Base-by-base conservation (phyloP, 768 basidiomycete genomes). In the Amanita exitialis region DNA sequence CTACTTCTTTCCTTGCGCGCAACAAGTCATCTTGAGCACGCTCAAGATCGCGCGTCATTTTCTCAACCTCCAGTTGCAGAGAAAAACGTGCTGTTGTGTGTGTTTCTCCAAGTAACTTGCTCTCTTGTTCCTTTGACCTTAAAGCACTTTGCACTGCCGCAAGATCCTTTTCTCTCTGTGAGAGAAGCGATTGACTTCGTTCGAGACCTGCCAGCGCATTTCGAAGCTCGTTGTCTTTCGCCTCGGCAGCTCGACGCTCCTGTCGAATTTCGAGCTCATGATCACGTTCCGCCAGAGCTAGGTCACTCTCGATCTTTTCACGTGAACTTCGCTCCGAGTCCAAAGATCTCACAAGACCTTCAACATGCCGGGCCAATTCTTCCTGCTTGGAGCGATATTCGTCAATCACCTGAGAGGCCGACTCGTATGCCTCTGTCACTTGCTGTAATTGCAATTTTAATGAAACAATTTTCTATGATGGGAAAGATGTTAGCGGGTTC, bases 31-130 rank as follows among this genome's bases (percentile, higher is more conserved):
- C 82, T 59, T 95, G 88, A 1, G 85, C 71, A 3, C 87, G 71
- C 56, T 84, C 82, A 36, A 96, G 59, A 61, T 99, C 95, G 25
- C 93, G 77, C 63, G 84, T 84, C 44, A 93, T 68, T 2, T 91
- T 71, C 55, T 97, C 95, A 1, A 88, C 73, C 64, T 99, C 94
- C 16, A 97, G 77, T 63, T 96, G 90, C 28, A 97, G 68, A 0
- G 88, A 88, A 69, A 91, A 90, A 39, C 82, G 75, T 20, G 91
- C 86, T 2, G 82, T 84, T 0, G 86, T 85, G 59, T 87, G 86
- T 10, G 83, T 80, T 67, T 95, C 90, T 18, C 94, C 94, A 0
- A 84, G 75, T 52, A 80, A 75, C 66, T 84, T 83, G 20, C 82
- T 80, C 64, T 93, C 90, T 25, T 74, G 70, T 60, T 96, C 91